These are phyloP conservation scores for Beauveria varroae DNA, from an alignment of 2,329 filamentous ascomycete genomes.

Conservation along the genomic window DNA sequence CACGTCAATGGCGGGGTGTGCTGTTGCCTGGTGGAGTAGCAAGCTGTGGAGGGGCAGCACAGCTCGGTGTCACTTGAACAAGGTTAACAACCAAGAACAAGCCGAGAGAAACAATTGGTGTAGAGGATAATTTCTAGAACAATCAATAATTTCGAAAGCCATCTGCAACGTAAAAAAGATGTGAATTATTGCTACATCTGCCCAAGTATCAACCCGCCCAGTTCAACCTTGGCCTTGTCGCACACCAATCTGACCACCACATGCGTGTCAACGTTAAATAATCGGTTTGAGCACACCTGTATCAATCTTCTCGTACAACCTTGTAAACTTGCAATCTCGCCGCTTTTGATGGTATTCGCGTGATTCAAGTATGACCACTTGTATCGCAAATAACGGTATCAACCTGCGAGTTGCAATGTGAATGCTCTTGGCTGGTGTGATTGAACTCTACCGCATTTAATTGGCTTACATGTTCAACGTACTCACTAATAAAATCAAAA, in stretches of 20 bases:
- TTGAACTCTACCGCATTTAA: not conserved
- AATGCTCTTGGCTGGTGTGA: not conserved
- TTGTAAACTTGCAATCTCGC: not conserved
- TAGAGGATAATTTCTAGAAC: too few relatives aligned
- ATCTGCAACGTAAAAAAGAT: too few relatives aligned
- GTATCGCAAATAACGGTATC: not conserved
- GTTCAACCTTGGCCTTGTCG: not conserved
- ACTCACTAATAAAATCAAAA: not conserved
- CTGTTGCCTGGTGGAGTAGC: conserved; percentile 8
- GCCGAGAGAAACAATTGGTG: too few relatives aligned
- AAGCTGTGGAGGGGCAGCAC: not conserved
- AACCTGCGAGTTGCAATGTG: not conserved
- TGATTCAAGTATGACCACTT: too few relatives aligned
- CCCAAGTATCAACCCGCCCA: too few relatives aligned
- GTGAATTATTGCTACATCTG: too few relatives aligned
- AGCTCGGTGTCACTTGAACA: too few relatives aligned
- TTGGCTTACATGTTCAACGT: not conserved
- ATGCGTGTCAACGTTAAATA: not conserved
- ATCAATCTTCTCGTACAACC: not conserved
- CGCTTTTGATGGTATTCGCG: not conserved
- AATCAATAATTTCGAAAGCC: too few relatives aligned
- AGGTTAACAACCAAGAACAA: too few relatives aligned
- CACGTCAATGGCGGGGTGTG: conserved; percentile 6
- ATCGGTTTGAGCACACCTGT: not conserved
- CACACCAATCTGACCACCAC: not conserved